Base-by-base conservation (phyloP, 2,329 filamentous ascomycete genomes). In the Magnaporthales sp. region DNA sequence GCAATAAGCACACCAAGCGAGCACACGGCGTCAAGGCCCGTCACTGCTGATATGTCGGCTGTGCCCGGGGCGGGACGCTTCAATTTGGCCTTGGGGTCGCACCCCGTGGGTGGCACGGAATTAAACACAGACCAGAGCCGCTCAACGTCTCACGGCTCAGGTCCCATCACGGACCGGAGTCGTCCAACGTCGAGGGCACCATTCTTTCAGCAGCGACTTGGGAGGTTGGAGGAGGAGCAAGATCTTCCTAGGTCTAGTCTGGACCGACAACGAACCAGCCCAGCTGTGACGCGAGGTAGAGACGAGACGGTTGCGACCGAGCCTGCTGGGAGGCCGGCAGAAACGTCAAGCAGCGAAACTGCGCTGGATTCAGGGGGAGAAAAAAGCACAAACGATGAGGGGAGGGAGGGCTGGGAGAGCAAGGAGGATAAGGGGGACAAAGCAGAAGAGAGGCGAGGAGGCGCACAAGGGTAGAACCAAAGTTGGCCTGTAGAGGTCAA, bases 141-240 rank as follows among this genome's bases (percentile, higher is more conserved):
- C 15, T n/a, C 38, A 7, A 19, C 4, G 19, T 19, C 15, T 19
- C 15, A 46, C 6, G 8, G 38, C 6, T 8, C 32, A 38, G 13
- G 13, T 15, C 32, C 13, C 1, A 15, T 15, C 13, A 19, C 38
- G 15, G 38, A 46, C 38, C 15, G 38, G 38, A 46, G 56, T 8
- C 22, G 56, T 5, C 56, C 56, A 15, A 29, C 24, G 22, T 61
- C 56, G 6, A 61, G 56, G 11, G 56, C 56, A 4, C 56, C 56
- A 61, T 61, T 61, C 56, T 61, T 61, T 22, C 56, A 61, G 56
- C 56, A 61, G 56, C 10, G 56, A 29, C 56, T 61, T n/a, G 56
- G 56, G 7, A 26, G 56, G 56, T 26, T 61, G 24, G 56, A 61
- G 4, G 38, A 46, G 38, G 38, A 46, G 30, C 30, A 31, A 46